Base-by-base conservation (phyloP, 805 yeast species). In the Isabelozyma rhagii region DNA sequence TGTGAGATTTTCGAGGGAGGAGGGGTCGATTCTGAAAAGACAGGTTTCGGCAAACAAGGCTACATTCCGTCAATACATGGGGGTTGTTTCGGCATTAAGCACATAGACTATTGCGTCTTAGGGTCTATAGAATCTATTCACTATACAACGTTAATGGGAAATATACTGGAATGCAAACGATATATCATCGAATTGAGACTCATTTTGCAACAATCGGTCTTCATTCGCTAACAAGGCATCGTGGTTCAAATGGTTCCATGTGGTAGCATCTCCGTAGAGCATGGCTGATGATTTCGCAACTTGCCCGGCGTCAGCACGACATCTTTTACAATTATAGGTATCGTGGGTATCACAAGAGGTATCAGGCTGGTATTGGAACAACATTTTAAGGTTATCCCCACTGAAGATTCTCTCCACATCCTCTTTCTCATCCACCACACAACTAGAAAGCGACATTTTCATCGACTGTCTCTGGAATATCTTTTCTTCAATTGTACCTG, bases 251-350 rank as follows among this genome's bases (percentile, higher is more conserved):
- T 94, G 99, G 64, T 94, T 93, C 99, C 99, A 93, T 0, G 97
- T 85, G 0, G 97, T 94, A 0, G 98, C 89, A 68, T 94, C 99
- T 55, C 99, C 99, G 63, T 94, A 94, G 34, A 94, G 71, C 97
- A 94, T 92, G 0, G 96, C 96, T 0, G 84, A 81, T 0, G 97
- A 79, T 55, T 80, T 84, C 4, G 74, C 60, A 29, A 69, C 53
- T 69, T 94, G 99, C 3, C 75, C 75, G 31, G 57, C 47, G 8
- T 56, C 65, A 6, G 39, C 18, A 10, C 45, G 47, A 65, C 99
- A 94, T 55, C 98, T 74, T 64, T 84, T 85, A 72, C 99, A 94
- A 55, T 86, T 81, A 71, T 82, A 94, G 1, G 96, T 88, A 52
- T 88, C 96, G 60, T 94, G 99, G 0, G 99, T 94, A 56, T 93